phyloP scores from a whole-genome alignment of 129 eudicot species.

The Tagetes patula region DNA sequence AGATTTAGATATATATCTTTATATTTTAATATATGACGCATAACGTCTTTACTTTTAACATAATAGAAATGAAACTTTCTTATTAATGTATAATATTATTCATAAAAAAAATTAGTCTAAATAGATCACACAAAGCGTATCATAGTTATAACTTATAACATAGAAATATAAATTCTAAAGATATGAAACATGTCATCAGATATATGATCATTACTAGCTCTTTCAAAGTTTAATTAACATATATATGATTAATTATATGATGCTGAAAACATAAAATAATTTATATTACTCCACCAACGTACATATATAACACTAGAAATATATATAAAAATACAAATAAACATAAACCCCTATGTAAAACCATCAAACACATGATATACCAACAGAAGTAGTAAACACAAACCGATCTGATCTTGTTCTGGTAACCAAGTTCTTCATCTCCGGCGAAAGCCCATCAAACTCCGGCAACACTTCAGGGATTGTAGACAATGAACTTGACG shows the following conservation, averaged over 20 bases:
- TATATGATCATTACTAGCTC: too few species aligned
- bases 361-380: conserved; percentile 62
- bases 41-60: too few species aligned
- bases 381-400: conserved; percentile 45
- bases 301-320: background rate
- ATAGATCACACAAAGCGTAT: background rate
- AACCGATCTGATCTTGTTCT: conserved; percentile 72
- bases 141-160: background rate
- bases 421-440: conserved; percentile 52
- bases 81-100: too few species aligned
- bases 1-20: too few species aligned
- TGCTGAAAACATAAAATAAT: background rate
- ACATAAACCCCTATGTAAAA: conserved; percentile 4
- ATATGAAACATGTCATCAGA: background rate
- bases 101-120: background rate
- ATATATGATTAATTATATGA: too few species aligned
- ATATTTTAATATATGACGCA: too few species aligned
- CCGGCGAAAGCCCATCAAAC: conserved; percentile 55
- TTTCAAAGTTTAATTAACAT: too few species aligned
- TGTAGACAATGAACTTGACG: conserved; percentile 48
- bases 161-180: background rate
- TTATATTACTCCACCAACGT: background rate
- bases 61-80: too few species aligned
- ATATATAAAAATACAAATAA: background rate
- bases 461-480: conserved; percentile 65